These are phyloP conservation scores for Melanogaster broomeanus DNA, from an alignment of 768 basidiomycete species.

Conservation along the genomic window DNA sequence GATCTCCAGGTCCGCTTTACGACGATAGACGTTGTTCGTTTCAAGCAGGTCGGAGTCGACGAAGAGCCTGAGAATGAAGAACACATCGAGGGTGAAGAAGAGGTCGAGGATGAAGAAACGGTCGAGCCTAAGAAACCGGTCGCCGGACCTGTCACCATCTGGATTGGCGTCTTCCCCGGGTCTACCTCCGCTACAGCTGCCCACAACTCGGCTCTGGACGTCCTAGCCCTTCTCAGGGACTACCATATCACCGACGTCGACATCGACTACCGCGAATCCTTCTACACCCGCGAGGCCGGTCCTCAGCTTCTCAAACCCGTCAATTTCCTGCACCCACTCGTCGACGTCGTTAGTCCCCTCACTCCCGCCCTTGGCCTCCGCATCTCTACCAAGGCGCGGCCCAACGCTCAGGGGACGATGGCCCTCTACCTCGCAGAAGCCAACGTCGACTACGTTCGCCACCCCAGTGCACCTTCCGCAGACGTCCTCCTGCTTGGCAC, in stretches of 20 bases:
- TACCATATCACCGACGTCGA: slow-evolving; percentile 37
- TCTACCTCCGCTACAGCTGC: slow-evolving; percentile 32
- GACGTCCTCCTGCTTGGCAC: slow-evolving; percentile 36
- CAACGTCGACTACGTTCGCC: slow-evolving; percentile 28
- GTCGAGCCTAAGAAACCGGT: slow-evolving; percentile 1
- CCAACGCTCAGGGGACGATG: slow-evolving; percentile 34
- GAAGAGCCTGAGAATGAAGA: slow-evolving; percentile 8
- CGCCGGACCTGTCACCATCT: slow-evolving; percentile 37
- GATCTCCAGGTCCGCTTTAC: slow-evolving; percentile 35
- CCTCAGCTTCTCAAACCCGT: slow-evolving; percentile 34
- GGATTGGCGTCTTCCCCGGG: slow-evolving; percentile 41
- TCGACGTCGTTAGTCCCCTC: slow-evolving; percentile 18
- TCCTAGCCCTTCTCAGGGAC: slow-evolving; percentile 34
- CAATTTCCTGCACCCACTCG: slow-evolving; percentile 9
- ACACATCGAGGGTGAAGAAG: slow-evolving; percentile 4
- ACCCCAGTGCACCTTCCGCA: slow-evolving; percentile 26
- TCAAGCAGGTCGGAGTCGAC: slow-evolving; percentile 20
- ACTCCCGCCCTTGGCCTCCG: slow-evolving; percentile 36
- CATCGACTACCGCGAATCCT: slow-evolving; percentile 38
- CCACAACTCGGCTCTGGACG: slow-evolving; percentile 28
- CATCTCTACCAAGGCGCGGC: slow-evolving; percentile 36
- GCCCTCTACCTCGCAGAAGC: slow-evolving; percentile 36
- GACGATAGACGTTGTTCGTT: slow-evolving; percentile 36
- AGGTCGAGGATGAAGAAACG: slow-evolving; percentile 2
- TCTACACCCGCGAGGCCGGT: slow-evolving; percentile 28